Conservation (phyloP, 768 basidiomycete species). For the Collybiopsis luxurians region DNA sequence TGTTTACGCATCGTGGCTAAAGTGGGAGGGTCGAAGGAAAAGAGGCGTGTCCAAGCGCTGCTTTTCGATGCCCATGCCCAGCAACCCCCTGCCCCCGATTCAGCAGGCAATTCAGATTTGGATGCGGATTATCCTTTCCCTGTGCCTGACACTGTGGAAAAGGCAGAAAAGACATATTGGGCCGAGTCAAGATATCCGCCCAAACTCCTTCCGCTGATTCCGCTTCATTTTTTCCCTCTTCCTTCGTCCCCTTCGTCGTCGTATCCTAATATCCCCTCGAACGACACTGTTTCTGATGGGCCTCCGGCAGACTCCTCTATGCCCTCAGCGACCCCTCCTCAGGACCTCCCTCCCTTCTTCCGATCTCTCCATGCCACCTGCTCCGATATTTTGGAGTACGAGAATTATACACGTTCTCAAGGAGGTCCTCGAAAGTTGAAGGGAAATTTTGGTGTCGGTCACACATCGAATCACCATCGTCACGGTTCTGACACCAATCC, state of each 20-base stretch:
- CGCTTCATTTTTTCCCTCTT: slow-evolving; percentile 49
- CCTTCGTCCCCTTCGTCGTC: not conserved
- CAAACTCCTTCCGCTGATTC: slow-evolving; percentile 55
- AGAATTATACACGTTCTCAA: slow-evolving; percentile 17
- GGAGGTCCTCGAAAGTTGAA: not conserved
- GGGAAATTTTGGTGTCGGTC: not conserved
- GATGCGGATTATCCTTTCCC: not conserved
- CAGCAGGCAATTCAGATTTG: slow-evolving; percentile 9
- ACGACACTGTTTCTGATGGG: slow-evolving; percentile 1
- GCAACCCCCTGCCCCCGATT: not conserved
- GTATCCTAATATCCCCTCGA: not conserved
- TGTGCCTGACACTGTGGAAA: slow-evolving; percentile 9
- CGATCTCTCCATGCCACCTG: slow-evolving; percentile 50
- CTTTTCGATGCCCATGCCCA: slow-evolving; percentile 32
- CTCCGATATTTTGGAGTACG: slow-evolving; percentile 48
- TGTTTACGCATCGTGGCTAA: slow-evolving; percentile 76
- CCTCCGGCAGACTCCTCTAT: not conserved
- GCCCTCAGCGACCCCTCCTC: too few relatives aligned
- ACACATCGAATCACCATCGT: not conserved
- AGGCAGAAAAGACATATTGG: slow-evolving; percentile 57
- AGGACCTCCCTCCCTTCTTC: slow-evolving; percentile 42
- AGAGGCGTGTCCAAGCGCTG: slow-evolving; percentile 58
- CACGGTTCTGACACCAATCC: too few relatives aligned
- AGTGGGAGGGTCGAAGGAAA: slow-evolving; percentile 74
- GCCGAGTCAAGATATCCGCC: slow-evolving; percentile 52